phyloP scores from a whole-genome alignment of 176 grass and related monocot species.

The bread wheat (Triticum aestivum) region DNA sequence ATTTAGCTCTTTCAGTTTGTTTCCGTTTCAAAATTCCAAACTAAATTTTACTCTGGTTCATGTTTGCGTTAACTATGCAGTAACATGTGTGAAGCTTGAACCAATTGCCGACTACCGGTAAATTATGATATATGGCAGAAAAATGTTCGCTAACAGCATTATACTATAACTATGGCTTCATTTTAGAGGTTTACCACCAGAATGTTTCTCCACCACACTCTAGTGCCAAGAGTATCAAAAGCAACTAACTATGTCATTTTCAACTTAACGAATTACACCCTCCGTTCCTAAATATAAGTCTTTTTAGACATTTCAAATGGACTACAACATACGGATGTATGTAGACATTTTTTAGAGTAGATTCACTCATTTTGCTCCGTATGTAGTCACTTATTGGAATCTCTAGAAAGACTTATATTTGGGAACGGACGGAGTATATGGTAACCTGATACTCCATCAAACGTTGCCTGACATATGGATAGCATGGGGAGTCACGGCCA shows the following conservation, averaged over 20 bases:
- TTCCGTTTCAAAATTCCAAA: conserved; percentile 1
- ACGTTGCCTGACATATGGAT: conserved; percentile 20
- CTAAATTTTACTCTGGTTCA: background rate
- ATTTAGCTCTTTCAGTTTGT: background rate
- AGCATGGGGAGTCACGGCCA: background rate
- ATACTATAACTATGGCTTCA: background rate
- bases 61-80: background rate
- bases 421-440: background rate
- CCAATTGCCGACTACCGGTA: background rate
- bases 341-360: too few species aligned
- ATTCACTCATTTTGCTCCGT: too few species aligned
- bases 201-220: background rate
- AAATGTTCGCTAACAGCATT: background rate
- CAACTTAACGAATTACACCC: background rate
- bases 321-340: too few species aligned
- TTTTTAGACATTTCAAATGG: too few species aligned
- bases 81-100: conserved; percentile 24
- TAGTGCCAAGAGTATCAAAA: background rate
- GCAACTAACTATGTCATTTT: background rate
- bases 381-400: too few species aligned
- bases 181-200: background rate
- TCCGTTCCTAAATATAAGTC: too few species aligned
- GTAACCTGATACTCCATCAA: background rate
- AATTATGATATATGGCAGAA: background rate
- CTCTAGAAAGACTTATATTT: too few species aligned